Conservation (phyloP, 139 green algal species). For the Limnomonas spitsbergensis region DNA sequence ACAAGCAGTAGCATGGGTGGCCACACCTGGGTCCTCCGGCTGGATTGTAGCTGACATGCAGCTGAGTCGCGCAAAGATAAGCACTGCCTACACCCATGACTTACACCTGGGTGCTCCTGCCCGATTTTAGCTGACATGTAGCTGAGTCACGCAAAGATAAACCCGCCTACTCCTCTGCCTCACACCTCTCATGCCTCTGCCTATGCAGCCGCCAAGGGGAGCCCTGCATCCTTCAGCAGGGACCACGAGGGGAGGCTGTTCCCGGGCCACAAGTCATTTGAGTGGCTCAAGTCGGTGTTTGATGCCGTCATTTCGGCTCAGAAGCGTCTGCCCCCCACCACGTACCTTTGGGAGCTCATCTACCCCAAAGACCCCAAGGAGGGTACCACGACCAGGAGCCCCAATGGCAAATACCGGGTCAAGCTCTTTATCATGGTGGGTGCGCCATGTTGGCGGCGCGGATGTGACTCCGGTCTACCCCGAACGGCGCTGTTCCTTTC, state of each 20-base stretch:
- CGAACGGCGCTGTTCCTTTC: background rate
- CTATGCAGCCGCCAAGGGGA: conserved; percentile 8
- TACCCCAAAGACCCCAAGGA: conserved; percentile 65
- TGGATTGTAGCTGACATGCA: no score
- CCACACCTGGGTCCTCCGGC: no score
- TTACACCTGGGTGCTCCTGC: no score
- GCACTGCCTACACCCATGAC: no score
- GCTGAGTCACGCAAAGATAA: no score
- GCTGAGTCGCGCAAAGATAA: no score
- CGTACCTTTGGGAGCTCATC: conserved; percentile 76
- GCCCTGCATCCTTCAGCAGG: conserved; percentile 7
- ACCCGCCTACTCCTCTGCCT: no score
- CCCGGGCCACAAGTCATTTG: conserved; percentile 54
- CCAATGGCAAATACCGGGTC: conserved; percentile 61
- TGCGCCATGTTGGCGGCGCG: background rate
- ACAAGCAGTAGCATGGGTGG: no score
- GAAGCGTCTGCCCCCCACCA: conserved; percentile 17
- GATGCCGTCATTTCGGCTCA: conserved; percentile 39
- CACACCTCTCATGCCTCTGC: no score
- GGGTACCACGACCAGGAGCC: conserved; percentile 32
- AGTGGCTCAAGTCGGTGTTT: conserved; percentile 62
- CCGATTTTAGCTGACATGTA: no score
- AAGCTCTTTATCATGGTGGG: conserved; percentile 64
- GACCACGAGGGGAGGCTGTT: conserved; percentile 51
- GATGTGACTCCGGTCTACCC: background rate